Percentiles rank a stretch among this genome's conserved stretches.
Evolutionary conservation across 2,329 filamentous ascomycete species (phyloP).

Genomic region (Nemania sp.): DNA sequence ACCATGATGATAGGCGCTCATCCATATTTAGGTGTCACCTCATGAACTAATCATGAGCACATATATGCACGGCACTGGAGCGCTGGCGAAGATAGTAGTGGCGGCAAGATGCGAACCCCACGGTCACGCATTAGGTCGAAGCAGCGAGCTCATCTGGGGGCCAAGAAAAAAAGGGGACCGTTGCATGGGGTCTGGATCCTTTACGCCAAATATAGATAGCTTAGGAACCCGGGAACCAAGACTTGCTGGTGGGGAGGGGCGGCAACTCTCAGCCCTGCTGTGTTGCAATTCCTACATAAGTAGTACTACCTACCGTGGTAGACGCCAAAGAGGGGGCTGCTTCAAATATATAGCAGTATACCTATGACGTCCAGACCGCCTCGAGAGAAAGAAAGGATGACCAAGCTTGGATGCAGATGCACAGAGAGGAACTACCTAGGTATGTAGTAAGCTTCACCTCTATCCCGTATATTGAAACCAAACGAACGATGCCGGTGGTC

Average conservation of each 20-base stretch:
- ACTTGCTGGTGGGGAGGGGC: conserved; percentile 17
- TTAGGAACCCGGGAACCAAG: background rate
- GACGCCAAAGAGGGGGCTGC: conserved; percentile 13
- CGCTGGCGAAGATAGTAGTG: too few relatives aligned
- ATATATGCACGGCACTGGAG: background rate
- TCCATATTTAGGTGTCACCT: background rate
- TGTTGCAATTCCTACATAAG: too few relatives aligned
- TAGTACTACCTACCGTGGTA: too few relatives aligned
- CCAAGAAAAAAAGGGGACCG: conserved; percentile 3
- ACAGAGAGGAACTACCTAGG: too few relatives aligned
- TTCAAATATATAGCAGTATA: background rate
- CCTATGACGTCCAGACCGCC: conserved; percentile 1
- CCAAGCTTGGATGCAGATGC: background rate
- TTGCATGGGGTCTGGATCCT: conserved; percentile 29
- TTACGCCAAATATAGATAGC: conserved; percentile 36
- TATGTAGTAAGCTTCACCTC: too few relatives aligned
- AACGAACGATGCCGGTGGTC: too few relatives aligned
- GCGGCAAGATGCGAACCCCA: background rate
- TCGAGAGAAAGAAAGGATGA: background rate
- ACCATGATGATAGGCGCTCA: background rate
- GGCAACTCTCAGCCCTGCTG: conserved; percentile 31
- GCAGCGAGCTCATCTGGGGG: conserved; percentile 15
- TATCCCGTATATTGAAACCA: too few relatives aligned
- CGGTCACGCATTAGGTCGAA: conserved; percentile 11
- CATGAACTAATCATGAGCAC: background rate